phyloP scores from a whole-genome alignment of 768 basidiomycete genomes.

The Amanita pallidorosea region DNA sequence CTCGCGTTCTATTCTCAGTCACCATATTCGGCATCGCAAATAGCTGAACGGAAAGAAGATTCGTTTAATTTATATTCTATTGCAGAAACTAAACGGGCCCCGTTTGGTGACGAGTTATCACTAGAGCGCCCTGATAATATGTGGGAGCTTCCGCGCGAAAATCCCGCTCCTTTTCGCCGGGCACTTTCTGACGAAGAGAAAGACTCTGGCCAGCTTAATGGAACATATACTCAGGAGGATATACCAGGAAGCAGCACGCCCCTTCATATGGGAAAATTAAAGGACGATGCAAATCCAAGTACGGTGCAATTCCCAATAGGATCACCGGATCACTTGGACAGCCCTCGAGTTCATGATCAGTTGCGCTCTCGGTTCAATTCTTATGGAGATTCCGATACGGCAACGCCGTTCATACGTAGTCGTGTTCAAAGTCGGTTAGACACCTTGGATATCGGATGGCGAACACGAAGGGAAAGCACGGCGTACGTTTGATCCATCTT shows the following conservation, averaged over 20 bases:
- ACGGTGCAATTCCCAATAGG: conserved; percentile 75
- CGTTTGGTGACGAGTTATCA: conserved; percentile 42
- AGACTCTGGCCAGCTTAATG: conserved; percentile 33
- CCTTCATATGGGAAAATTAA: conserved; percentile 46
- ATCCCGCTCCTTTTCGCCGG: conserved; percentile 66
- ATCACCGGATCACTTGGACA: conserved; percentile 65
- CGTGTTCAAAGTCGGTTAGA: conserved; percentile 75
- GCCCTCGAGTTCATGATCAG: conserved; percentile 37
- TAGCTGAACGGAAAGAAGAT: conserved; percentile 71
- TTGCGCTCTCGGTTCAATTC: conserved; percentile 59
- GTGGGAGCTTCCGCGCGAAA: conserved; percentile 41
- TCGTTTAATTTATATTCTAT: conserved; percentile 78
- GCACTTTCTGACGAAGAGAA: conserved; percentile 71
- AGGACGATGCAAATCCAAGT: conserved; percentile 43
- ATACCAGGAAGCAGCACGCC: conserved; percentile 37
- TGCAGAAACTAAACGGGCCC: conserved; percentile 55
- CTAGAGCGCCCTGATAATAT: conserved; percentile 29
- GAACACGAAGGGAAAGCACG: conserved; percentile 80
- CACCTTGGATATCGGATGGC: conserved; percentile 65
- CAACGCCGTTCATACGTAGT: conserved; percentile 77
- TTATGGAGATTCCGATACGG: conserved; percentile 59
- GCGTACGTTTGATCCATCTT: conserved; percentile 44
- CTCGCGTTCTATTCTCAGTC: conserved; percentile 55
- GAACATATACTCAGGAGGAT: conserved; percentile 31
- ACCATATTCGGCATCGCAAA: conserved; percentile 78